Percentiles rank a stretch among this genome's conserved stretches.
Conservation (phyloP, 1,139 yeast genomes). For the Yarrowia galli region DNA sequence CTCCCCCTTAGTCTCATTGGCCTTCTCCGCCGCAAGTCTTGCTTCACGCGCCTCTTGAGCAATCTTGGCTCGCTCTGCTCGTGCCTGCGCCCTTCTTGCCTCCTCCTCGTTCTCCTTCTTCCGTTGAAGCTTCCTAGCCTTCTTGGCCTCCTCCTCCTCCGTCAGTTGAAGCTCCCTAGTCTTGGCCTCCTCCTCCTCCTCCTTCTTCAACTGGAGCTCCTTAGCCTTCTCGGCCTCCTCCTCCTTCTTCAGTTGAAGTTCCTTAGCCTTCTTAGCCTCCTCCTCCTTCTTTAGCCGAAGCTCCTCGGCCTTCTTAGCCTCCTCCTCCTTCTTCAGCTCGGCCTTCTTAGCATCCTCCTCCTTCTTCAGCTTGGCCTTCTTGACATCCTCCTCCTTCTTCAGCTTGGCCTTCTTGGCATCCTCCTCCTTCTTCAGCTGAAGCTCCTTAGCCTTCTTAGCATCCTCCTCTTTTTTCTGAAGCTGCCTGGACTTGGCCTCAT, state of each 20-base stretch:
- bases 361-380: neutral
- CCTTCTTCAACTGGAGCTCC: neutral
- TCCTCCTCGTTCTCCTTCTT: neutral
- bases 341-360: neutral
- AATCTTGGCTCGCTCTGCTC: no score
- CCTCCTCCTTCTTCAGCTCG: neutral
- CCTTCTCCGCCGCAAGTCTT: neutral
- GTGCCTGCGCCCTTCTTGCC: no score
- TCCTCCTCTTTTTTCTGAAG: neutral
- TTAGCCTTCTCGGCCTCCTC: slow-evolving; percentile 4
- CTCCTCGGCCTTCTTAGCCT: neutral
- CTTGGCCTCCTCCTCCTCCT: neutral
- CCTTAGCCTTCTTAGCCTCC: neutral
- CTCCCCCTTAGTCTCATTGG: neutral
- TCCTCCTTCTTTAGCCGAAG: neutral
- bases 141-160: neutral
- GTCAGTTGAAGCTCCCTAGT: neutral
- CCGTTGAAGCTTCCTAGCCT: neutral
- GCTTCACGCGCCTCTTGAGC: no score
- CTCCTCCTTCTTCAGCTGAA: neutral
- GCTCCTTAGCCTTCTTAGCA: neutral
- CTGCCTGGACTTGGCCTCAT: neutral
- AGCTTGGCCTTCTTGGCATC: neutral
- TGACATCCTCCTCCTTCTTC: neutral
- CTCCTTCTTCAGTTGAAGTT: neutral